Percentiles rank a stretch among this genome's conserved stretches.
Evolutionary conservation across 2,329 filamentous ascomycete genomes (phyloP).

Genomic region (Didymella segeticola): DNA sequence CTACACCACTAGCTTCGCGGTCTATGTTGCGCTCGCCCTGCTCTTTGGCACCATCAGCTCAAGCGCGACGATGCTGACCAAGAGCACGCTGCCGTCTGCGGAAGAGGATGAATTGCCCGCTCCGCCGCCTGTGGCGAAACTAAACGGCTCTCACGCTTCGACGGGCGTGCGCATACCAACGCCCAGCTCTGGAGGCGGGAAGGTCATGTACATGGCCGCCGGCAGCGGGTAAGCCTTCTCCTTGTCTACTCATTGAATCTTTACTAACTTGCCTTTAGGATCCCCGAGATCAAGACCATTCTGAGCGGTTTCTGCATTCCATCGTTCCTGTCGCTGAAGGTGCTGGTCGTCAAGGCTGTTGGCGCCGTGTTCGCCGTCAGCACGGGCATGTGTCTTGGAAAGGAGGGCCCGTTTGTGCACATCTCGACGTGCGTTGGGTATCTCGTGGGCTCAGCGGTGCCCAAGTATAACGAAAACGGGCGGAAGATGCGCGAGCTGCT

Average conservation of each 20-base stretch:
- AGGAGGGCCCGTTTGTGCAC: conserved; percentile 66
- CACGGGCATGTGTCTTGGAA: conserved; percentile 66
- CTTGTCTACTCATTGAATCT: too few relatives aligned
- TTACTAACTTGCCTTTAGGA: too few relatives aligned
- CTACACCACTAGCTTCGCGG: conserved; percentile 54
- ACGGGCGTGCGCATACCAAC: conserved; percentile 2
- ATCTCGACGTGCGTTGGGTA: conserved; percentile 66
- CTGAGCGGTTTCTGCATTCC: conserved; percentile 67
- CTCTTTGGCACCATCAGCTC: conserved; percentile 59
- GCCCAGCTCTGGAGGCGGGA: conserved; percentile 44
- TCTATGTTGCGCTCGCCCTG: conserved; percentile 59
- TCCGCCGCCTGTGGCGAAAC: conserved; percentile 6
- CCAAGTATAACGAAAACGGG: conserved; percentile 65
- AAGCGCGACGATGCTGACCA: conserved; percentile 59
- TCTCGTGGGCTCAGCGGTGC: conserved; percentile 59
- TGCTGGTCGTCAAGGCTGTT: conserved; percentile 64
- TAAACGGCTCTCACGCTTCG: neutral
- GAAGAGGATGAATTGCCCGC: conserved; percentile 29
- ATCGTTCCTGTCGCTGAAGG: conserved; percentile 62
- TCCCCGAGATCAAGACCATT: conserved; percentile 69
- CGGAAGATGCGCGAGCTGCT: conserved; percentile 66
- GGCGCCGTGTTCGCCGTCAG: conserved; percentile 65
- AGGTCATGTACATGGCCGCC: conserved; percentile 65
- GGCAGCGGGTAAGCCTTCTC: conserved; percentile 57
- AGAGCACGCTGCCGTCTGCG: conserved; percentile 56